Conservation (phyloP, 1,139 yeast genomes). For the Blastobotrys niveus region DNA sequence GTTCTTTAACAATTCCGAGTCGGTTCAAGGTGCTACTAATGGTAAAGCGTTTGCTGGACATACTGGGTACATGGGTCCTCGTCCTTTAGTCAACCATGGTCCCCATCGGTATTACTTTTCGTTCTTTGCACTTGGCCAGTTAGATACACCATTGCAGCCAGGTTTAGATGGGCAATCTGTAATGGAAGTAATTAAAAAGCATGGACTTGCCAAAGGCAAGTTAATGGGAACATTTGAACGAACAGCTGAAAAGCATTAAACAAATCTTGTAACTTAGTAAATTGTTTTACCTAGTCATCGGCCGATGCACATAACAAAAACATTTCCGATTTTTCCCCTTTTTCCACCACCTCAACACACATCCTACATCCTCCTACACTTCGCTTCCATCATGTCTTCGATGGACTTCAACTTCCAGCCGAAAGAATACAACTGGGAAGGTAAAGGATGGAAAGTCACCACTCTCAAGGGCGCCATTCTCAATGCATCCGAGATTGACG, state of each 20-base stretch:
- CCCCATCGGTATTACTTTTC: slow-evolving; percentile 23
- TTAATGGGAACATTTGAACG: slow-evolving; percentile 23
- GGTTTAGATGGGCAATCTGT: slow-evolving; percentile 1
- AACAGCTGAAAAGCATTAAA: slow-evolving; percentile 17
- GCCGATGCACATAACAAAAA: too few relatives aligned
- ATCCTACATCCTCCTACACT: too few relatives aligned
- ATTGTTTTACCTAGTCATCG: too few relatives aligned
- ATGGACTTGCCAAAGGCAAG: slow-evolving; percentile 20
- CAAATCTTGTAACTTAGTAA: not conserved
- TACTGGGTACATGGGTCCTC: slow-evolving; percentile 20
- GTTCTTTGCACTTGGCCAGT: slow-evolving; percentile 18
- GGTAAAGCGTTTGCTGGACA: slow-evolving; percentile 19
- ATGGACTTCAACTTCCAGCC: slow-evolving; percentile 10
- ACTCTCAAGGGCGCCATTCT: slow-evolving; percentile 74
- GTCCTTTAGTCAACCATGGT: slow-evolving; percentile 22
- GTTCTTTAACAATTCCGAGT: slow-evolving; percentile 11
- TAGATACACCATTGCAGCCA: slow-evolving; percentile 9
- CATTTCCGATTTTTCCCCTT: too few relatives aligned
- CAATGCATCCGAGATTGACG: slow-evolving; percentile 67
- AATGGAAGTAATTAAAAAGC: slow-evolving; percentile 9
- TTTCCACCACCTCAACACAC: too few relatives aligned
- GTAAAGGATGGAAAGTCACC: slow-evolving; percentile 70
- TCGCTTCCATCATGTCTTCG: too few relatives aligned
- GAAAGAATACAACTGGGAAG: slow-evolving; percentile 20
- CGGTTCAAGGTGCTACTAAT: slow-evolving; percentile 6